Percentiles rank a stretch among this genome's conserved stretches.
Conservation (phyloP, 768 basidiomycete genomes). For the Boletus fagicola region DNA sequence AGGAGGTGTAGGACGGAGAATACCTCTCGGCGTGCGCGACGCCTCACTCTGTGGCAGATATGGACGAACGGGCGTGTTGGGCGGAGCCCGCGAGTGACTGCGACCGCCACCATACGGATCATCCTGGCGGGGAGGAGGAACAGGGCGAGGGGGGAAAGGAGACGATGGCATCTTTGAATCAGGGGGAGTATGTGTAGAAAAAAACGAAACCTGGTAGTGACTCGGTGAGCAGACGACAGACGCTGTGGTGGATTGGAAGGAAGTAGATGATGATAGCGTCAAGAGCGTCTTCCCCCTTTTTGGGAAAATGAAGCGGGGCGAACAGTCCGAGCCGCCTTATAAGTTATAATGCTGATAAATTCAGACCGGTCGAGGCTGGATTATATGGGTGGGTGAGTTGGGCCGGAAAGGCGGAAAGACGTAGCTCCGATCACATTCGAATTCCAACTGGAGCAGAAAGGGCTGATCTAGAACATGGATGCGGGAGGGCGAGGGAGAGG, state of each 20-base stretch:
- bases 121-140: constrained; percentile 7
- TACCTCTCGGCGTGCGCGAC: constrained; percentile 12
- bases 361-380: constrained; percentile 24
- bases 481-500: neutral
- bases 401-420: neutral
- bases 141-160: constrained; percentile 22
- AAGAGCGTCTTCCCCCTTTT: neutral
- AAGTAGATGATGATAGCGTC: neutral
- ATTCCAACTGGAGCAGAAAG: constrained; percentile 9
- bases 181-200: neutral
- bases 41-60: constrained; percentile 4
- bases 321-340: neutral
- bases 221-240: neutral
- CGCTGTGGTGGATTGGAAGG: constrained; percentile 2
- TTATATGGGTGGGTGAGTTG: neutral
- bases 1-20: constrained; percentile 18
- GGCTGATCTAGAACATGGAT: constrained; percentile 5
- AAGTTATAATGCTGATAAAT: constrained; percentile 7
- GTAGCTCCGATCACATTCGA: constrained; percentile 20
- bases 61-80: constrained; percentile 2
- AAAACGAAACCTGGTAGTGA: too few relatives aligned
- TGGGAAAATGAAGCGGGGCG: neutral
- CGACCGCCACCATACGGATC: constrained; percentile 2
- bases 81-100: neutral
- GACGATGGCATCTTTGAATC: constrained; percentile 16